These are phyloP conservation scores for Magnolia sinica DNA, from an alignment of 164 flowering plant species.

Conservation along the genomic window DNA sequence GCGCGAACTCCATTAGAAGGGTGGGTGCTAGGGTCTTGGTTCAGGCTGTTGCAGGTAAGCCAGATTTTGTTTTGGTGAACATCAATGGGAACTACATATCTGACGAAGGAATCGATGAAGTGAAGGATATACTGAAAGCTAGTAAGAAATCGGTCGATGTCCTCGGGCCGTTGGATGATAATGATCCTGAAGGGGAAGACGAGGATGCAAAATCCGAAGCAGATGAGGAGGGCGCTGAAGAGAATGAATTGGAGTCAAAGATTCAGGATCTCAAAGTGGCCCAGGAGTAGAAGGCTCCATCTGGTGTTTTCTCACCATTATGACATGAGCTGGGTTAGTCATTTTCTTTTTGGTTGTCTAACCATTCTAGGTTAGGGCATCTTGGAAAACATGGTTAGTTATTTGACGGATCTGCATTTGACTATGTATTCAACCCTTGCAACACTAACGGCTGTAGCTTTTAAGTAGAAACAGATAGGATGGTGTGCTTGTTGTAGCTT, in stretches of 20 bases:
- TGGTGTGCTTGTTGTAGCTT: not conserved
- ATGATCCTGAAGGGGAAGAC: constrained; percentile 78
- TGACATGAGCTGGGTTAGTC: not conserved
- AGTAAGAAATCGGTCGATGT: constrained; percentile 39
- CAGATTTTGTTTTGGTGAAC: constrained; percentile 56
- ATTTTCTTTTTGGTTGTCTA: not conserved
- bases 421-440: not conserved
- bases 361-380: not conserved
- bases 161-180: constrained; percentile 83
- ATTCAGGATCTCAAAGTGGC: constrained; percentile 50
- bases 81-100: constrained; percentile 75
- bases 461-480: not conserved
- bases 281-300: constrained; percentile 17
- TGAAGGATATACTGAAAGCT: constrained; percentile 50
- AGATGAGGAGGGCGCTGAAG: constrained; percentile 19
- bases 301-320: not conserved
- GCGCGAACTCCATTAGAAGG: constrained; percentile 50
- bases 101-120: constrained; percentile 84
- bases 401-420: not conserved
- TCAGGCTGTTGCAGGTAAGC: constrained; percentile 44
- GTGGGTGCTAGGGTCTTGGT: constrained; percentile 73
- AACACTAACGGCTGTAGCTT: not conserved
- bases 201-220: constrained; percentile 43
- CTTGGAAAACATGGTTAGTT: not conserved
- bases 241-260: constrained; percentile 46